Conservation (phyloP, 129 eudicot species). For the Sambucus nigra region DNA sequence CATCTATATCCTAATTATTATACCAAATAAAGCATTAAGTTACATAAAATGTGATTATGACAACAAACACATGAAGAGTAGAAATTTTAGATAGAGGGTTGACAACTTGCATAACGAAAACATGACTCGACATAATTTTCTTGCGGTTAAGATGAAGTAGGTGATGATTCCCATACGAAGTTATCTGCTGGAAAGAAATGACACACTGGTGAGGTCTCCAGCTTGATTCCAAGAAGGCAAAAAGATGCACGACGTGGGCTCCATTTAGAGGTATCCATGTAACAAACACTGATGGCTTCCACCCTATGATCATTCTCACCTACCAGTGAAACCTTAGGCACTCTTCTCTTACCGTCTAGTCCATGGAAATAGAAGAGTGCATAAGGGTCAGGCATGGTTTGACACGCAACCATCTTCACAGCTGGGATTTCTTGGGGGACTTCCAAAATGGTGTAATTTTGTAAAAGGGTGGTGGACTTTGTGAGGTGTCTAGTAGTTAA, state of each 20-base stretch:
- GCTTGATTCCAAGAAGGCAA: slow-evolving; percentile 50
- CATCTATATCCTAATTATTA: too few species aligned
- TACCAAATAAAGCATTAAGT: too few species aligned
- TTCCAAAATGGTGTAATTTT: slow-evolving; percentile 41
- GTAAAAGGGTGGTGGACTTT: slow-evolving; percentile 27
- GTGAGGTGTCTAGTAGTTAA: slow-evolving; percentile 48
- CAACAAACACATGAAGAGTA: too few species aligned
- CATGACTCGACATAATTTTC: too few species aligned
- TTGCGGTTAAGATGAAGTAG: background rate
- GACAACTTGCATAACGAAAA: too few species aligned
- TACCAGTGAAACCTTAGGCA: slow-evolving; percentile 38
- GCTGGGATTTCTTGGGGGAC: slow-evolving; percentile 32
- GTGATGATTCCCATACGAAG: slow-evolving; percentile 35
- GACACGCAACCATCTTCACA: slow-evolving; percentile 65
- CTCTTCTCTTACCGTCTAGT: slow-evolving; percentile 48
- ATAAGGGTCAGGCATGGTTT: slow-evolving; percentile 78
- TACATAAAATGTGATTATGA: too few species aligned
- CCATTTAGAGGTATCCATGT: slow-evolving; percentile 85
- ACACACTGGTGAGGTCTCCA: slow-evolving; percentile 65
- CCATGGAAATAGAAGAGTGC: slow-evolving; percentile 63
- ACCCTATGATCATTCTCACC: slow-evolving; percentile 62
- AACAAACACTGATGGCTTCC: slow-evolving; percentile 62
- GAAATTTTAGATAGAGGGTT: too few species aligned
- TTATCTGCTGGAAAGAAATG: slow-evolving; percentile 81
- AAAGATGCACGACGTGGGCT: slow-evolving; percentile 44